These are phyloP conservation scores for Brettanomyces nanus DNA, from an alignment of 805 yeast species.

Conservation along the genomic window DNA sequence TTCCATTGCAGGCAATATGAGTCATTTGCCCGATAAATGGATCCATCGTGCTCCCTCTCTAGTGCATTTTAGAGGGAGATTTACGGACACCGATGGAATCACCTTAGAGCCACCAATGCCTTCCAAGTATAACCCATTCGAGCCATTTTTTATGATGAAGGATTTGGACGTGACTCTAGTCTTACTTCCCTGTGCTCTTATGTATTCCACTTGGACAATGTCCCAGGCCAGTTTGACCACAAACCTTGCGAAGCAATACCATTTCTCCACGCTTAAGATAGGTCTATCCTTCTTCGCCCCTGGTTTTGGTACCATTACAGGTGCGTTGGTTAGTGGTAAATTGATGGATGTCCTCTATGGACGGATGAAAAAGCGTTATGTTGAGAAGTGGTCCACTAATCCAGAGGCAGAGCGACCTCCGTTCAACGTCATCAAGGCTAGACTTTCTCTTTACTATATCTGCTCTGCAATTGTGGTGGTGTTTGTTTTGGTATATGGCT, in stretches of 20 bases:
- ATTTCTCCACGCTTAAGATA: slow-evolving; percentile 44
- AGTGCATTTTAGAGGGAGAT: slow-evolving; percentile 19
- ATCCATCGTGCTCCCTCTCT: slow-evolving; percentile 41
- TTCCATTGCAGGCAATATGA: slow-evolving; percentile 66
- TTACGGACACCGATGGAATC: slow-evolving; percentile 23
- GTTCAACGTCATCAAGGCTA: slow-evolving; percentile 47
- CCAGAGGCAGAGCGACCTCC: slow-evolving; percentile 20
- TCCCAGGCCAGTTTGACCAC: slow-evolving; percentile 59
- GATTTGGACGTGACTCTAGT: slow-evolving; percentile 28
- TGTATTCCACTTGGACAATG: slow-evolving; percentile 65
- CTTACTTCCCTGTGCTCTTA: slow-evolving; percentile 34
- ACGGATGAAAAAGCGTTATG: slow-evolving; percentile 25
- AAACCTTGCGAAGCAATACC: slow-evolving; percentile 39
- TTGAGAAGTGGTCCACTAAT: slow-evolving; percentile 12
- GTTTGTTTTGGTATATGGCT: slow-evolving; percentile 41
- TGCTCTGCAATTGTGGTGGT: slow-evolving; percentile 32
- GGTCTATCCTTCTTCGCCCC: slow-evolving; percentile 74
- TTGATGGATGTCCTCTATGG: slow-evolving; percentile 45
- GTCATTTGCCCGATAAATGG: slow-evolving; percentile 39
- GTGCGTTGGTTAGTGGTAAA: slow-evolving; percentile 53
- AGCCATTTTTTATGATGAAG: slow-evolving; percentile 12
- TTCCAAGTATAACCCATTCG: slow-evolving; percentile 21
- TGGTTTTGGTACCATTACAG: slow-evolving; percentile 57
- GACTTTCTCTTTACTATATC: slow-evolving; percentile 39
- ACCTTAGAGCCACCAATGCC: slow-evolving; percentile 12